These are phyloP conservation scores for Botrytis deweyae DNA, from an alignment of 2,329 filamentous ascomycete genomes.

Conservation along the genomic window DNA sequence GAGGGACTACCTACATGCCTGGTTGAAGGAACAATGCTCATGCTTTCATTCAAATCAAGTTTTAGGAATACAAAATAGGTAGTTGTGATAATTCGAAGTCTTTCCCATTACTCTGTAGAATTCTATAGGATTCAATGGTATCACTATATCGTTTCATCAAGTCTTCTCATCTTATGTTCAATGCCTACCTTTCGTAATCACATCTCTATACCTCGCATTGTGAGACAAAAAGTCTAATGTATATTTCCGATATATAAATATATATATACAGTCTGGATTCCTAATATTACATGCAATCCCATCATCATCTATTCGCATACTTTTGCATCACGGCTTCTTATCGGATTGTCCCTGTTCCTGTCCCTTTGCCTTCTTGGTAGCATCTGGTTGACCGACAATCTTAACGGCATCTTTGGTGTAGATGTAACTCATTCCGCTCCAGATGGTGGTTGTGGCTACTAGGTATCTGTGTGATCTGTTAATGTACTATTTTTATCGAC, in stretches of 20 bases:
- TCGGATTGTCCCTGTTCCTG: background rate
- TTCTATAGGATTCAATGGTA: background rate
- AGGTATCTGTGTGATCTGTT: constrained; percentile 56
- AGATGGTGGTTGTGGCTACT: constrained; percentile 85
- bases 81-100: background rate
- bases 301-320: background rate
- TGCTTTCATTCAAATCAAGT: background rate
- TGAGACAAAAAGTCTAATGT: background rate
- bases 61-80: background rate
- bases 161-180: background rate
- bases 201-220: background rate
- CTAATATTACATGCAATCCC: constrained; percentile 1
- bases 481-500: constrained; percentile 34
- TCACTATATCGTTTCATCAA: background rate
- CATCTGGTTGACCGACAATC: constrained; percentile 57
- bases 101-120: background rate
- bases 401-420: constrained; percentile 89
- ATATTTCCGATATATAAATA: background rate
- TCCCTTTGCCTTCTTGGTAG: constrained; percentile 23
- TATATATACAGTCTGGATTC: background rate
- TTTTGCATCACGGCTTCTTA: background rate
- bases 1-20: background rate
- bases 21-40: background rate
- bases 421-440: constrained; percentile 91
- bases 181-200: background rate